These are phyloP conservation scores for Acer negundo DNA, from an alignment of 345 rosid species.

Conservation along the genomic window DNA sequence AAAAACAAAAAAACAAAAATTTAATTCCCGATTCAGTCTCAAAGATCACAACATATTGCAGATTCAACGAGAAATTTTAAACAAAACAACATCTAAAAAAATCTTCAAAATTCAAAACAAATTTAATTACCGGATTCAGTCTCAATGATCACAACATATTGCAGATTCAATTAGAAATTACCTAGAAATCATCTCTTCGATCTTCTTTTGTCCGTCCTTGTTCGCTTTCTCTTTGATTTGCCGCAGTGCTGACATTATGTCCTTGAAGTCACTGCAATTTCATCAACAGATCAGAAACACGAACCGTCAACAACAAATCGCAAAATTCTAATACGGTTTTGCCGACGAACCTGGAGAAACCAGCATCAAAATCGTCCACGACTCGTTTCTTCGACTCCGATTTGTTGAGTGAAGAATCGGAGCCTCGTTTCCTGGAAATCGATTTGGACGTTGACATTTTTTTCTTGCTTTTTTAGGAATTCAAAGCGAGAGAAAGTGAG, in stretches of 20 bases:
- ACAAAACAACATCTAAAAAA: neutral
- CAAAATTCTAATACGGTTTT: neutral
- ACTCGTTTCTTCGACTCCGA: constrained; percentile 39
- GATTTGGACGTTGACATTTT: constrained; percentile 40
- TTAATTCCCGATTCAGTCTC: neutral
- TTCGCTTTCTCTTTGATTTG: constrained; percentile 76
- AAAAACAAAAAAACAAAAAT: too few relatives aligned
- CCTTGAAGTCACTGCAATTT: constrained; percentile 71
- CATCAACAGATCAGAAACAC: neutral
- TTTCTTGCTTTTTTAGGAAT: neutral
- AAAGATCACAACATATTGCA: neutral
- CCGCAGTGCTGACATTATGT: constrained; percentile 79
- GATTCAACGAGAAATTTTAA: neutral
- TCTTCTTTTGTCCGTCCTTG: constrained; percentile 77
- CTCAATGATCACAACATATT: neutral
- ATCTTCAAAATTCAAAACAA: neutral
- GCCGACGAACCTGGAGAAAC: constrained; percentile 52
- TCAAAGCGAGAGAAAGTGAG: neutral
- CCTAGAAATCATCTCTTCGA: constrained; percentile 89
- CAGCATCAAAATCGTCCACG: constrained; percentile 57
- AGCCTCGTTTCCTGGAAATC: constrained; percentile 42
- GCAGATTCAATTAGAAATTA: constrained; percentile 8
- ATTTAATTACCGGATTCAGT: neutral
- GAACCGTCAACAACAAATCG: neutral
- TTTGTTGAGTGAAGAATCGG: constrained; percentile 39